Base-by-base conservation (phyloP, 768 basidiomycete genomes). In the Kwoniella dendrophila region DNA sequence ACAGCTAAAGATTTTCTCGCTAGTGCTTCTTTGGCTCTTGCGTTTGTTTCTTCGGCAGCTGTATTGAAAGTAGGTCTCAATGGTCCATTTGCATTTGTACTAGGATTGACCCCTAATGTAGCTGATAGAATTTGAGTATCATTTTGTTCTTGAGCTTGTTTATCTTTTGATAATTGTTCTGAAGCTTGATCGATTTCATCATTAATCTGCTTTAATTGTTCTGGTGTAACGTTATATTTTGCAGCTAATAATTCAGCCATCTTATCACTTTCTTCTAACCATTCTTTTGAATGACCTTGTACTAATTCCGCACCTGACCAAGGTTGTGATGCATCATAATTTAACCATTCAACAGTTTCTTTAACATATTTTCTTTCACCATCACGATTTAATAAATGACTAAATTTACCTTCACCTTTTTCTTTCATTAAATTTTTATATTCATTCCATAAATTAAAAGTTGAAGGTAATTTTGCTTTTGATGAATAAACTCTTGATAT, bases 301-400 rank as follows among this genome's bases (percentile, higher is more conserved):
- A 66, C 33, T 7, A 36, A 24, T n/a, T 36, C 29, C 18, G 59
- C 68, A 1, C 71, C 71, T 22, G 50, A 52, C 54, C 51, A 43
- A n/a, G n/a, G n/a, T n/a, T n/a, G n/a, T 36, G 60, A 29, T 4
- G 68, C 69, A n/a, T 73, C 68, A 32, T 40, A 55, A 58, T 73
- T 73, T 18, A 73, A 36, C 71, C 71, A 73, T 16, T 57, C 61
- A 16, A 73, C 63, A 0, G 64, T 65, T 3, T 62, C 63, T 44
- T 56, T 32, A 3, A 69, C 67, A 33, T 69, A 69, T 24, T 40
- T 52, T 41, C 54, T 52, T 45, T 69, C 67, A 4, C 61, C 61
- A 34, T 69, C 67, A 14, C 56, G 45, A 8, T 64, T 64, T 11
- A 69, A 43, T 1, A 69, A 56, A 64, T 69, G 68, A 54, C 62